These are phyloP conservation scores for Cladosporium halotolerans DNA, from an alignment of 2,329 filamentous ascomycete genomes.

Conservation along the genomic window DNA sequence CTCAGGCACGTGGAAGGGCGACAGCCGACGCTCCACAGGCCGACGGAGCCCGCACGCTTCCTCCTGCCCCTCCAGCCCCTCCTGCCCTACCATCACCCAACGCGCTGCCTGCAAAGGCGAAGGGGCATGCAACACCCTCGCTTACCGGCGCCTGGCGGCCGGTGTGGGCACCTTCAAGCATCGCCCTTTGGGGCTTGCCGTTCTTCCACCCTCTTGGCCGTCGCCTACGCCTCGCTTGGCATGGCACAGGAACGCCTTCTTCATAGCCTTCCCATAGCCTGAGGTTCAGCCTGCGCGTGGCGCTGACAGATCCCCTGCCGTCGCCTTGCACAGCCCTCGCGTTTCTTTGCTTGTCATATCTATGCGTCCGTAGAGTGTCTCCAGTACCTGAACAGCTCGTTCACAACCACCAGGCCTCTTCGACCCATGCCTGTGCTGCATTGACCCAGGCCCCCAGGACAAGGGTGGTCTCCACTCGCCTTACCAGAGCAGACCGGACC, in stretches of 20 bases:
- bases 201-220: not conserved
- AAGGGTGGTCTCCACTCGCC: too few species aligned
- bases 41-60: not conserved
- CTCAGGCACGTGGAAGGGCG: not conserved
- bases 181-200: not conserved
- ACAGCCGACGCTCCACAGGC: not conserved
- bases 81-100: not conserved
- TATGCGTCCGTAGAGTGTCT: not conserved
- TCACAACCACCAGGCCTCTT: too few species aligned
- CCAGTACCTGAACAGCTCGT: too few species aligned
- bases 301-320: not conserved
- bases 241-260: not conserved
- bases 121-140: not conserved
- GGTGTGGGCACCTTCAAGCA: not conserved
- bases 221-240: constrained; percentile 7
- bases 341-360: not conserved
- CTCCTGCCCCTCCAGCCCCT: not conserved
- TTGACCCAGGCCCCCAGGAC: too few species aligned
- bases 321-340: not conserved
- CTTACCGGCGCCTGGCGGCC: not conserved
- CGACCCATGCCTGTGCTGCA: too few species aligned
- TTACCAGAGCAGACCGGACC: too few species aligned
- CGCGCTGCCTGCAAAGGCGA: not conserved
- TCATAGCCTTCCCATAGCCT: not conserved
- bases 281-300: not conserved